These are phyloP conservation scores for Asterochloris erici DNA, from an alignment of 139 green algal species.

Conservation along the genomic window DNA sequence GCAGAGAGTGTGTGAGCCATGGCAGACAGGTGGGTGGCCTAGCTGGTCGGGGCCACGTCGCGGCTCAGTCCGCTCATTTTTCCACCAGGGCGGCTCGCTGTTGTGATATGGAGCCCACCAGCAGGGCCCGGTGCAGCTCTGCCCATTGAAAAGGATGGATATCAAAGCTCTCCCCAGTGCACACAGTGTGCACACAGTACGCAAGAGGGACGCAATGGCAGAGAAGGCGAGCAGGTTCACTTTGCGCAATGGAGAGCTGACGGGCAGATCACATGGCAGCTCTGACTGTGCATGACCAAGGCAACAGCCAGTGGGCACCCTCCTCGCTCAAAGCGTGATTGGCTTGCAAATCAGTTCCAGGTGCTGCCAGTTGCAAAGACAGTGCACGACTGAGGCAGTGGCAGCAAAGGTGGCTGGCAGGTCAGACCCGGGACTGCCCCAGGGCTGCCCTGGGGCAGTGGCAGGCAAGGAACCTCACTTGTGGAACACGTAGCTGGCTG, in stretches of 20 bases:
- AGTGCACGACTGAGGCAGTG: neutral
- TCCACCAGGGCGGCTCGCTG: neutral
- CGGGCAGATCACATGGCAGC: too few species aligned
- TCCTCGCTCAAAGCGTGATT: neutral
- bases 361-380: neutral
- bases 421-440: neutral
- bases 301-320: too few species aligned
- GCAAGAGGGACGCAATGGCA: too few species aligned
- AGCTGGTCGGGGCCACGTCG: neutral
- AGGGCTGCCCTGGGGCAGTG: neutral
- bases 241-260: too few species aligned
- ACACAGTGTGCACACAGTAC: too few species aligned
- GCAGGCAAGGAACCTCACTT: constrained; percentile 32
- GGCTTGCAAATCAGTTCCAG: neutral
- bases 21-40: neutral
- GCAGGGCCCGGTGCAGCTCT: neutral
- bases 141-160: neutral
- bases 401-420: neutral
- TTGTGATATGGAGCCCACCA: neutral
- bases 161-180: too few species aligned
- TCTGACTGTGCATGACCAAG: neutral
- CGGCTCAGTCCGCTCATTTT: neutral
- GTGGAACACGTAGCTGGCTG: constrained; percentile 84
- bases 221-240: too few species aligned
- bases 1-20: neutral